Evolutionary conservation across 768 basidiomycete species (phyloP), one percentile per base, ranked within the genome.

Genomic region (Russula olivacea): DNA sequence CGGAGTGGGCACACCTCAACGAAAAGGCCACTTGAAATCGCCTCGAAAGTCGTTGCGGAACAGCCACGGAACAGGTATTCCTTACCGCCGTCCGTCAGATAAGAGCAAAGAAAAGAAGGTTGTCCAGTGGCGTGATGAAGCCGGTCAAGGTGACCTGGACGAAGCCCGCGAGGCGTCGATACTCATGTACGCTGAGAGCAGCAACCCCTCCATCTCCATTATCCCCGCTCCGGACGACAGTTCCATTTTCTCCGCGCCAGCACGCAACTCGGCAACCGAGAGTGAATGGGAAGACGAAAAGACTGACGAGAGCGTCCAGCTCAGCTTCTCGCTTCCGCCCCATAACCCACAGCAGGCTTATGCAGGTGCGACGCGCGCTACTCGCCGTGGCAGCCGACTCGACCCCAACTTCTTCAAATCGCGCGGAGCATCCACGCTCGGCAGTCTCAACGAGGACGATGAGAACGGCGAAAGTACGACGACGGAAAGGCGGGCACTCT

Each of bases 251-350:
- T 59, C 64, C 45, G 63, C 28, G 85, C 85, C 4, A 72, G 80
- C 25, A 4, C 55, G 58, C 28, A 66, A 38, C 38, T 19, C 58
- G 1, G 81, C 84, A 51, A 80, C 88, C 6, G 90, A 92, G 68
- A 91, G 87, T 72, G 91, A 93, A 61, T 93, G 91, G 91, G 91
- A 93, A 74, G 90, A 93, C 70, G 90, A 92, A 70, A 88, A 83
- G 75, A 89, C 88, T 1, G 90, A 93, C 9, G 89, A 90, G 55
- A 89, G 87, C 70, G 70, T 88, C 68, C 83, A 78, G 66, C 61
- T 85, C 63, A 84, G 79, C 71, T 79, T 84, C 59, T 75, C 81
- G 7, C 58, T 63, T 56, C 68, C 21, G 34, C 64, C 48, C 63
- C 68, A n/a, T 30, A 54, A 52, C 57, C 64, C 66, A 19, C 64